Evolutionary conservation across 306 rosid species (phyloP).

Genomic region (Begonia fuchsioides): DNA sequence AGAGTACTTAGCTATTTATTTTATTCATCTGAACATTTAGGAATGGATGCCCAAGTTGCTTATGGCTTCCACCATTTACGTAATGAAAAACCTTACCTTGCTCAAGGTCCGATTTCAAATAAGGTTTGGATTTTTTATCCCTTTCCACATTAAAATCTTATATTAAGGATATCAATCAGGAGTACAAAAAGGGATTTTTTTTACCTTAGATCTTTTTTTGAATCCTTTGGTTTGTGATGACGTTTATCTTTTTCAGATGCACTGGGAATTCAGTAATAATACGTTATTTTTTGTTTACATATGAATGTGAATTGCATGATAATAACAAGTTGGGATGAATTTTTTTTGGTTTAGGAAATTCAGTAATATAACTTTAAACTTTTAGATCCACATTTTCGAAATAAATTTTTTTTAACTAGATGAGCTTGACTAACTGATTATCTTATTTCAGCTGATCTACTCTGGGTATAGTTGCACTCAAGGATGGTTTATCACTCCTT

Average conservation of each 20-base stretch:
- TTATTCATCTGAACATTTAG: slow-evolving; percentile 27
- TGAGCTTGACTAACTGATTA: background rate
- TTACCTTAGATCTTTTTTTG: background rate
- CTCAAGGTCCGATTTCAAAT: slow-evolving; percentile 83
- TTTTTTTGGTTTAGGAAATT: no score
- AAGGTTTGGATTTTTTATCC: slow-evolving; percentile 41
- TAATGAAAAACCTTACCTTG: slow-evolving; percentile 80
- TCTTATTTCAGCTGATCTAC: slow-evolving; percentile 49
- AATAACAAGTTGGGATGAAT: no score
- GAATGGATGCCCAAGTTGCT: slow-evolving; percentile 99
- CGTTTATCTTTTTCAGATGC: background rate
- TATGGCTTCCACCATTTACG: slow-evolving; percentile 94
- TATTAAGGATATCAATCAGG: no score
- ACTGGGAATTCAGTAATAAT: slow-evolving; percentile 5
- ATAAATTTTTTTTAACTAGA: no score
- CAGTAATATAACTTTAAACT: no score
- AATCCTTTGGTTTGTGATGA: background rate
- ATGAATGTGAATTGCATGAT: background rate
- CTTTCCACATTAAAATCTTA: slow-evolving; percentile 1
- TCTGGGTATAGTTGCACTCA: slow-evolving; percentile 88
- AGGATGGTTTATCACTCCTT: slow-evolving; percentile 97
- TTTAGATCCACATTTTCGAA: no score
- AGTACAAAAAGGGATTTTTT: no score
- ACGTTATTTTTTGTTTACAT: slow-evolving; percentile 5
- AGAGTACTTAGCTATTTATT: no score